Evolutionary conservation across 441 rosid genomes (phyloP).

Genomic region (Flueggea neowawraea): DNA sequence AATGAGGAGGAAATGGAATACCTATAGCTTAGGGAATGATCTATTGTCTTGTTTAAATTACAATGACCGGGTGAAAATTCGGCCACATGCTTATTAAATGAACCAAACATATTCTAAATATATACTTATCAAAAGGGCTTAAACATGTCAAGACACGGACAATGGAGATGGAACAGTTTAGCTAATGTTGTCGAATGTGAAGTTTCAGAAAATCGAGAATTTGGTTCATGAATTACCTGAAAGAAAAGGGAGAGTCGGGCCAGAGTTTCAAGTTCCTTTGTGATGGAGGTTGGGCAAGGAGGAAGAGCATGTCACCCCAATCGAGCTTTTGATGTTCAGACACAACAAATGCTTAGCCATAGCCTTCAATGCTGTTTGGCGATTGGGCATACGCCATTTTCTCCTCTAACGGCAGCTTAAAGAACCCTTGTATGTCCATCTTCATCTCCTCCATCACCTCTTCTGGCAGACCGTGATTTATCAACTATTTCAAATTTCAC

Average conservation of each 20-base stretch:
- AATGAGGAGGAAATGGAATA: too few relatives aligned
- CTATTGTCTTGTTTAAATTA: too few relatives aligned
- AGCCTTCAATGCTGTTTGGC: constrained; percentile 37
- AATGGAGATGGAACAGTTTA: too few relatives aligned
- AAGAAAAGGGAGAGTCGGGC: constrained; percentile 28
- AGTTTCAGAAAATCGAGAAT: too few relatives aligned
- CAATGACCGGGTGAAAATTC: too few relatives aligned
- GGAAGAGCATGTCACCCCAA: constrained; percentile 49
- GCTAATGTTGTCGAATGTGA: too few relatives aligned
- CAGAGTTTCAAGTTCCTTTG: constrained; percentile 25
- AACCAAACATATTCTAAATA: too few relatives aligned
- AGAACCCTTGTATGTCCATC: constrained; percentile 29
- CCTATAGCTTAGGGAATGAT: too few relatives aligned
- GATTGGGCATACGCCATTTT: constrained; percentile 34
- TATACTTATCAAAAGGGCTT: too few relatives aligned
- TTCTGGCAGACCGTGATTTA: constrained; percentile 32
- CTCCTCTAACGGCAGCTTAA: constrained; percentile 34
- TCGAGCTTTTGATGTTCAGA: constrained; percentile 48
- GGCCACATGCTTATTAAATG: too few relatives aligned
- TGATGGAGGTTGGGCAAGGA: constrained; percentile 23
- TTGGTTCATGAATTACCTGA: constrained; percentile 9
- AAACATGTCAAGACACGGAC: too few relatives aligned
- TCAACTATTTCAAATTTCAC: constrained; percentile 21
- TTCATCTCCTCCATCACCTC: constrained; percentile 34
- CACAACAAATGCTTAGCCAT: constrained; percentile 49